Conservation (phyloP, 1,284 basidiomycete genomes). For the Moesziomyces aphidis region DNA sequence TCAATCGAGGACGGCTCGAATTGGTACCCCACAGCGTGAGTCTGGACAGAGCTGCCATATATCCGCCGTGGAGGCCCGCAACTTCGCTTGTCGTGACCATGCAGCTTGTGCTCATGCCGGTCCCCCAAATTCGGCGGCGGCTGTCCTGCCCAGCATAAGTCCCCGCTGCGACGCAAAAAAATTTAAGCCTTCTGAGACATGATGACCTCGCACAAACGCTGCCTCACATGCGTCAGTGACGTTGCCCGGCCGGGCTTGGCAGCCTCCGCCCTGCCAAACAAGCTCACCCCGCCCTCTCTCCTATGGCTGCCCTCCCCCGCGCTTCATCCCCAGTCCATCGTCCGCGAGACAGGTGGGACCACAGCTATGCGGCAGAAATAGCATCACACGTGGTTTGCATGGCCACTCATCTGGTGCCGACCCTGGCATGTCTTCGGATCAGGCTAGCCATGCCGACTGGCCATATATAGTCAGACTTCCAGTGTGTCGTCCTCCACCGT, state of each 20-base stretch:
- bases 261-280: too few relatives aligned
- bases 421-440: not conserved
- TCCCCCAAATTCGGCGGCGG: too few relatives aligned
- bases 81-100: too few relatives aligned
- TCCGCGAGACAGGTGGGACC: not conserved
- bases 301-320: not conserved
- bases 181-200: not conserved
- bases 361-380: not conserved
- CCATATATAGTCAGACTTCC: constrained; percentile 1
- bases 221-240: not conserved
- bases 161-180: not conserved
- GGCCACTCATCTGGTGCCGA: not conserved
- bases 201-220: not conserved
- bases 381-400: not conserved
- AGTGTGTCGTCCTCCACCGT: too few relatives aligned
- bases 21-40: too few relatives aligned
- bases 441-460: not conserved
- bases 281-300: too few relatives aligned
- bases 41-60: too few relatives aligned
- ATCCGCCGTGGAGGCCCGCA: too few relatives aligned
- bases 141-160: not conserved
- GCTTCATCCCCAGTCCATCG: not conserved
- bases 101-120: too few relatives aligned
- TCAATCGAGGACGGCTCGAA: too few relatives aligned
- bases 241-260: not conserved